Base-by-base conservation (phyloP, 108 stramenopile genomes). In the Skeletonema menzelii region DNA sequence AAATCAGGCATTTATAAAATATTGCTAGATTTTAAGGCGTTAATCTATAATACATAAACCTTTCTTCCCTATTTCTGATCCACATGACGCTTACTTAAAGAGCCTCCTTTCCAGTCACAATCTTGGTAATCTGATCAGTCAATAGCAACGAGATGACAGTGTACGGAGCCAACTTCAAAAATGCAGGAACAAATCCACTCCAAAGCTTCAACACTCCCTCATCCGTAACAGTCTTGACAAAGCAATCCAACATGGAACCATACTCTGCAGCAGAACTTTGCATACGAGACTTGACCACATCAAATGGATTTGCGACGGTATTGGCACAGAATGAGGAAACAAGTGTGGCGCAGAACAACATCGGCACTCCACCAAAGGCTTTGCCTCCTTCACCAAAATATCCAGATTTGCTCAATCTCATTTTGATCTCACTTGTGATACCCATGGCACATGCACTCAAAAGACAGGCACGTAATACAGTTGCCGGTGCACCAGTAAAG, bases 151-250 rank as follows among this genome's bases (percentile, higher is more conserved):
- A 80, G 63, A 90, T 90, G 56, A 90, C 82, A 7, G 86, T 90
- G 65, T 90, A 90, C 20, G 89, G 89, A 27, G 89, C 89, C 73
- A 90, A 73, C 84, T 90, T 90, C 71, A 90, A 37, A 77, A 90
- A 90, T 47, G 89, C 89, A 11, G 89, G 89, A 20, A 71, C 59
- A 67, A 90, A 90, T 70, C 89, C 89, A 42, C 81, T 75, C 80
- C 78, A 90, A 35, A 90, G 69, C 47, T 72, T 82, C n/a, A 64
- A 40, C 2, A 86, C 38, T 27, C 89, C 89, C 59, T 90, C 89
- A 40, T 79, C 73, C 0, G 34, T 28, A 15, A 84, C 74, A 34
- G 77, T 85, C 44, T 86, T 81, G 35, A 79, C 56, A 53, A 90
- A 87, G 42, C 86, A 86, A 73, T 90, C 89, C 5, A 86, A 0